A percentile compares a stretch with the other conserved stretches of the same genome.
Conservation (phyloP, 768 basidiomycete genomes). For the Strobilomyces echinocephalus region DNA sequence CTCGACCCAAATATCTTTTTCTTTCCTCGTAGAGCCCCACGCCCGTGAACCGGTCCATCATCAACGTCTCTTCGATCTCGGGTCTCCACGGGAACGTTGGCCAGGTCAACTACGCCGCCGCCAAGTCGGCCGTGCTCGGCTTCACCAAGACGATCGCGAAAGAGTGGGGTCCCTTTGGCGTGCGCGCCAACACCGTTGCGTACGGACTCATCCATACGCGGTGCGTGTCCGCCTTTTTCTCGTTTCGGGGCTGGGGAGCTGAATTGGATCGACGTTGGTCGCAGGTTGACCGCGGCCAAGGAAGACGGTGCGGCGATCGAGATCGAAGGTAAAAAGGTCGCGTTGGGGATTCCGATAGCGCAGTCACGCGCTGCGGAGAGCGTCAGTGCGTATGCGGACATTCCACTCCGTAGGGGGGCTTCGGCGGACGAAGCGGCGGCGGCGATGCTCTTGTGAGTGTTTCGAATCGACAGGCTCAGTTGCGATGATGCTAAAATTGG, state of each 20-base stretch:
- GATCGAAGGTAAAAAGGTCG: constrained; percentile 79
- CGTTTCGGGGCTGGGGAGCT: too few species aligned
- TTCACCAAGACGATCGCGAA: constrained; percentile 84
- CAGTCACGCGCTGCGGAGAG: constrained; percentile 36
- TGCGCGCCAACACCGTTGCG: constrained; percentile 78
- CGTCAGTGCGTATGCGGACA: constrained; percentile 40
- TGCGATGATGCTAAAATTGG: constrained; percentile 3
- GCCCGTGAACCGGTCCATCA: constrained; percentile 66
- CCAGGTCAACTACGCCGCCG: constrained; percentile 78
- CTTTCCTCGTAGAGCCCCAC: constrained; percentile 40
- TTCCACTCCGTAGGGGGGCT: constrained; percentile 68
- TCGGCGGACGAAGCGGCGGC: constrained; percentile 73
- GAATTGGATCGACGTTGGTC: too few species aligned
- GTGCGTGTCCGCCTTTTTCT: constrained; percentile 30
- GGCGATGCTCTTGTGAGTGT: constrained; percentile 68
- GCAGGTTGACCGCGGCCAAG: constrained; percentile 72
- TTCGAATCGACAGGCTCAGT: background rate
- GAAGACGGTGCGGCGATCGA: constrained; percentile 72
- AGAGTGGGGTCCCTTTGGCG: constrained; percentile 81
- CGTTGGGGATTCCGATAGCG: constrained; percentile 70
- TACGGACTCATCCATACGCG: constrained; percentile 76
- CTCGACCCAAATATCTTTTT: background rate
- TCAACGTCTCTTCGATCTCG: constrained; percentile 79
- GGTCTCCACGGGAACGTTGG: constrained; percentile 86
- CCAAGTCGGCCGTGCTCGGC: constrained; percentile 73